Conservation (phyloP, 495 filamentous ascomycete genomes). For the Achaetomiella virescens region DNA sequence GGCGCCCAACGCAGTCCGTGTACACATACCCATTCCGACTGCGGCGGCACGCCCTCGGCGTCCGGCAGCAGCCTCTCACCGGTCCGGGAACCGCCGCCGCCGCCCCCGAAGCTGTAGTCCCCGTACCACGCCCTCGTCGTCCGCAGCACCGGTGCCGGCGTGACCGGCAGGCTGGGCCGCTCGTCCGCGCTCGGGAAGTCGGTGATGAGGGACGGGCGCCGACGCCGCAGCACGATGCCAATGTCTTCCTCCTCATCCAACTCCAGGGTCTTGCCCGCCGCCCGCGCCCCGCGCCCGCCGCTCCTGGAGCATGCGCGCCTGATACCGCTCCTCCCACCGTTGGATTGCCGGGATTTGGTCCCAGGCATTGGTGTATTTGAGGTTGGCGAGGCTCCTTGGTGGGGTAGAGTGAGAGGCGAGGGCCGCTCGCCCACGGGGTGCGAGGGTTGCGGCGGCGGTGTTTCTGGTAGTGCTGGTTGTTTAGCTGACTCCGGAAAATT, state of each 20-base stretch:
- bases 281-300: constrained; percentile 49
- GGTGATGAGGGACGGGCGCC: constrained; percentile 60
- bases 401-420: constrained; percentile 36
- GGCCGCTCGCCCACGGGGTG: constrained; percentile 32
- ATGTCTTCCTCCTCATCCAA: constrained; percentile 4
- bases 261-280: constrained; percentile 4
- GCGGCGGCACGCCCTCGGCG: constrained; percentile 75
- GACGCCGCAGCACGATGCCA: constrained; percentile 26
- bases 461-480: too few species aligned
- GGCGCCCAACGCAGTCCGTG: constrained; percentile 46
- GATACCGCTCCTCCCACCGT: constrained; percentile 65
- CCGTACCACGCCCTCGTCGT: constrained; percentile 32
- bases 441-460: constrained; percentile 46
- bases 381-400: constrained; percentile 57
- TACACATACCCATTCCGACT: constrained; percentile 84
- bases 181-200: constrained; percentile 83
- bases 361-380: constrained; percentile 70
- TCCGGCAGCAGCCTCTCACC: constrained; percentile 51
- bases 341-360: constrained; percentile 79
- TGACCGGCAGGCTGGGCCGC: constrained; percentile 84
- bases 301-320: constrained; percentile 55
- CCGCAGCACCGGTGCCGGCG: constrained; percentile 71
- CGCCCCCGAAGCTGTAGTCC: constrained; percentile 16
- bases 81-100: constrained; percentile 40
- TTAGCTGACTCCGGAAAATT: too few species aligned